These are phyloP conservation scores for Chytridium lagenaria DNA, from an alignment of 371 early-diverging fungal species.

Conservation along the genomic window DNA sequence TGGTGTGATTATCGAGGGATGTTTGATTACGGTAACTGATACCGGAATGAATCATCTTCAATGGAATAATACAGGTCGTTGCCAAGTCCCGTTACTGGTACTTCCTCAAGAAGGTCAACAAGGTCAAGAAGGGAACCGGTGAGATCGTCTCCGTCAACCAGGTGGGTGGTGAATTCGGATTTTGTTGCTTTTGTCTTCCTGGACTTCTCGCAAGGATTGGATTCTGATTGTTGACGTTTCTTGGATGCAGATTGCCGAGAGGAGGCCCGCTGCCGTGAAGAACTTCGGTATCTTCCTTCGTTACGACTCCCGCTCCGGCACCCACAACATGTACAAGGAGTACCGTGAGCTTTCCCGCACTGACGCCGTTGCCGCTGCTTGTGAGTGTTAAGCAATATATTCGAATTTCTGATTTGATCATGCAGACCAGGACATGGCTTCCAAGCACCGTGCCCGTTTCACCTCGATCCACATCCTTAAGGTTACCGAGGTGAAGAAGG, in stretches of 20 bases:
- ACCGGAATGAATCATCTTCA: neutral
- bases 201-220: too few species aligned
- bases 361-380: constrained; percentile 95
- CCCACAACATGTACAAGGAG: constrained; percentile 99
- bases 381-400: too few species aligned
- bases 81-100: constrained; percentile 99
- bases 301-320: constrained; percentile 99
- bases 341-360: constrained; percentile 96
- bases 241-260: constrained; percentile 83
- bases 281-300: constrained; percentile 99
- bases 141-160: constrained; percentile 98
- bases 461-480: constrained; percentile 97
- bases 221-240: too few species aligned
- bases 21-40: too few species aligned
- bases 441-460: constrained; percentile 99
- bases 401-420: neutral
- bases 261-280: constrained; percentile 93
- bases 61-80: constrained; percentile 52
- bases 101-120: constrained; percentile 94
- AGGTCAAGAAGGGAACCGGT: constrained; percentile 98
- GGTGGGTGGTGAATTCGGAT: too few species aligned
- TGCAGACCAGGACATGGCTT: constrained; percentile 97
- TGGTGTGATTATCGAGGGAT: too few species aligned
- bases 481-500: constrained; percentile 88
- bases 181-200: constrained; percentile 1